Conservation (phyloP, 2,329 filamentous ascomycete genomes). For the Fonsecaea multimorphosa region DNA sequence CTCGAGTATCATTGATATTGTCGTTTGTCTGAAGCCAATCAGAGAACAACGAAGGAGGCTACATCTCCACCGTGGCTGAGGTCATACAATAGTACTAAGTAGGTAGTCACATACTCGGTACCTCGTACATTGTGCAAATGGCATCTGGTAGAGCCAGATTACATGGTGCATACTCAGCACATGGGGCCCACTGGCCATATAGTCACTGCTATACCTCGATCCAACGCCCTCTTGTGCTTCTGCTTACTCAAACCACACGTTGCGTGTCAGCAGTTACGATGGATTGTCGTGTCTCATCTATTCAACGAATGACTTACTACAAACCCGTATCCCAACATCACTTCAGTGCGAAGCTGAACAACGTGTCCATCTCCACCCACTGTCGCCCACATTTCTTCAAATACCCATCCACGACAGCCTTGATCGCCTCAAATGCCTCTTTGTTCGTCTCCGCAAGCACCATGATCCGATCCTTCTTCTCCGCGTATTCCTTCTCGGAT, state of each 20-base stretch:
- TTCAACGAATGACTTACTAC: not conserved
- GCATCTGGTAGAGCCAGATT: too few species aligned
- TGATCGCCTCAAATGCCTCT: conserved; percentile 75
- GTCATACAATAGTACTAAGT: too few species aligned
- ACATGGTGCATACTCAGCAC: too few species aligned
- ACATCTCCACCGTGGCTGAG: not conserved
- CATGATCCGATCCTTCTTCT: conserved; percentile 69
- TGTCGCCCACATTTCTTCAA: conserved; percentile 87
- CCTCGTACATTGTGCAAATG: too few species aligned
- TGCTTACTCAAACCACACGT: not conserved
- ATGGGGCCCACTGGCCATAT: too few species aligned
- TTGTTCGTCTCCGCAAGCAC: conserved; percentile 83
- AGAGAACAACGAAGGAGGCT: not conserved
- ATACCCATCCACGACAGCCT: conserved; percentile 79
- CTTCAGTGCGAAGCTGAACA: conserved; percentile 69
- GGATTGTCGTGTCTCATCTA: conserved; percentile 2
- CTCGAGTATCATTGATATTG: not conserved
- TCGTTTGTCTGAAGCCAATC: not conserved
- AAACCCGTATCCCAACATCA: conserved; percentile 16
- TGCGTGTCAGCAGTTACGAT: not conserved
- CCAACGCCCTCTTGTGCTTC: not conserved
- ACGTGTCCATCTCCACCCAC: conserved; percentile 90
- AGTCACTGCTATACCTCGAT: too few species aligned
- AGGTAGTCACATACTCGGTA: too few species aligned
- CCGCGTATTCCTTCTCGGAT: conserved; percentile 56